These are phyloP conservation scores for Candida insectorum DNA, from an alignment of 805 yeast genomes.

Conservation along the genomic window DNA sequence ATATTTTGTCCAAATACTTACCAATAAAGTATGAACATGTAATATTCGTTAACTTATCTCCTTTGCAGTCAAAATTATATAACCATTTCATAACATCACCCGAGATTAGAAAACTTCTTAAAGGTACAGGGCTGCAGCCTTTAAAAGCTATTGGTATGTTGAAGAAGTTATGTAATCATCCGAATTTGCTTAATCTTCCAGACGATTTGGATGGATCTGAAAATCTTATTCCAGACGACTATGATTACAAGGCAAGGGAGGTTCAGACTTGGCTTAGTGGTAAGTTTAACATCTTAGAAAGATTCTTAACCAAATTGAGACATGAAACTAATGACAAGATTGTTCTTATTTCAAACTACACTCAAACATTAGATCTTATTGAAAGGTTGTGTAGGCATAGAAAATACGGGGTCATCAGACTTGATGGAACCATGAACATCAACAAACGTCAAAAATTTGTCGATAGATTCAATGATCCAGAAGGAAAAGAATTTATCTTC, in stretches of 20 bases:
- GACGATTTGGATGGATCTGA: constrained; percentile 75
- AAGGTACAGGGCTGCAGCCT: constrained; percentile 74
- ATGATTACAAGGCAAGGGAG: constrained; percentile 60
- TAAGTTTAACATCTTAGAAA: constrained; percentile 76
- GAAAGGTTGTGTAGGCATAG: constrained; percentile 78
- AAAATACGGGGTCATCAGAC: constrained; percentile 72
- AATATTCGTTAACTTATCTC: constrained; percentile 81
- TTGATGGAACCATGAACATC: constrained; percentile 91
- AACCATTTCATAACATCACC: constrained; percentile 75
- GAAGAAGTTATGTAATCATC: constrained; percentile 92
- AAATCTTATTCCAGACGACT: constrained; percentile 70
- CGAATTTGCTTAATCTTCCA: constrained; percentile 74
- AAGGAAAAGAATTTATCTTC: constrained; percentile 82
- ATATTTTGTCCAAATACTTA: constrained; percentile 85
- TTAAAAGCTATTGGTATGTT: constrained; percentile 84
- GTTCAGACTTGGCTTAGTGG: constrained; percentile 83
- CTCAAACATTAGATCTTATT: constrained; percentile 88
- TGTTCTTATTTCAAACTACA: constrained; percentile 90
- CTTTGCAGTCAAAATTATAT: constrained; percentile 71
- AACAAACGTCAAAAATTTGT: constrained; percentile 91
- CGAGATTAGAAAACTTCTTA: constrained; percentile 63
- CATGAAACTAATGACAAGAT: constrained; percentile 90
- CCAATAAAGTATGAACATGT: constrained; percentile 98
- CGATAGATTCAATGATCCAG: constrained; percentile 87
- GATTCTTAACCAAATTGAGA: constrained; percentile 76